Percentiles rank a stretch among this genome's conserved stretches.
These are phyloP conservation scores for Phytopythium sindhum DNA, from an alignment of 352 stramenopile species.

Conservation along the genomic window DNA sequence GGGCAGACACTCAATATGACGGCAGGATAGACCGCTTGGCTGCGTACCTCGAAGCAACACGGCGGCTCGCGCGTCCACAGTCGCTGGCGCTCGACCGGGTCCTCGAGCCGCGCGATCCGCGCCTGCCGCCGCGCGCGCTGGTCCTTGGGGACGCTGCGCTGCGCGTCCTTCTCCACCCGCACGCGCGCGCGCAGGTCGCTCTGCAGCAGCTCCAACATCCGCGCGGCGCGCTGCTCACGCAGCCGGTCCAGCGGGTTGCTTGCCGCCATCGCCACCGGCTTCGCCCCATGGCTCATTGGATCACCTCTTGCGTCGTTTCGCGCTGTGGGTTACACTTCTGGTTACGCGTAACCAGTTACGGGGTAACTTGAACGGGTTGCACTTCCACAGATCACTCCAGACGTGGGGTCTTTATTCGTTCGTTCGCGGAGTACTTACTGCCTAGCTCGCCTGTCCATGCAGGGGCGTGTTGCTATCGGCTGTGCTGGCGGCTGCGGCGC, in stretches of 20 bases:
- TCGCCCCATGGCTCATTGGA: neutral
- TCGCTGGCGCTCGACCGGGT: slow-evolving; percentile 41
- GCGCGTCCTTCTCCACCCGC: slow-evolving; percentile 40
- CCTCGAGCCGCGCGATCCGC: slow-evolving; percentile 39
- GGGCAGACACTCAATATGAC: neutral
- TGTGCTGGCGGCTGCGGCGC: neutral
- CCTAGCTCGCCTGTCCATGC: neutral
- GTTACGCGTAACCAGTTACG: too few species aligned
- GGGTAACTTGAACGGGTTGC: neutral
- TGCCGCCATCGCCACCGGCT: slow-evolving; percentile 9
- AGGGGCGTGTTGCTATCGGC: slow-evolving; percentile 6
- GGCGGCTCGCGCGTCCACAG: slow-evolving; percentile 44
- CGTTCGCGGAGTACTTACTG: neutral
- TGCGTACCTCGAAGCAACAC: slow-evolving; percentile 38
- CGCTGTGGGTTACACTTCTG: too few species aligned
- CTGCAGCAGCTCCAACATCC: slow-evolving; percentile 54
- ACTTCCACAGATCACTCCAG: neutral
- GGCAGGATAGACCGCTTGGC: neutral
- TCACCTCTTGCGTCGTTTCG: slow-evolving; percentile 18
- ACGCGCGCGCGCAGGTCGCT: slow-evolving; percentile 59
- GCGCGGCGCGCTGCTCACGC: slow-evolving; percentile 53
- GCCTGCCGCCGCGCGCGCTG: slow-evolving; percentile 37
- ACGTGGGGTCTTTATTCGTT: neutral
- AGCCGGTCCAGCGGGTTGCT: slow-evolving; percentile 62
- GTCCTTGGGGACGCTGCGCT: slow-evolving; percentile 19